A percentile compares a stretch with the other conserved stretches of the same genome.
Conservation (phyloP, 371 early-diverging fungal species). For the Mucor piriformis region DNA sequence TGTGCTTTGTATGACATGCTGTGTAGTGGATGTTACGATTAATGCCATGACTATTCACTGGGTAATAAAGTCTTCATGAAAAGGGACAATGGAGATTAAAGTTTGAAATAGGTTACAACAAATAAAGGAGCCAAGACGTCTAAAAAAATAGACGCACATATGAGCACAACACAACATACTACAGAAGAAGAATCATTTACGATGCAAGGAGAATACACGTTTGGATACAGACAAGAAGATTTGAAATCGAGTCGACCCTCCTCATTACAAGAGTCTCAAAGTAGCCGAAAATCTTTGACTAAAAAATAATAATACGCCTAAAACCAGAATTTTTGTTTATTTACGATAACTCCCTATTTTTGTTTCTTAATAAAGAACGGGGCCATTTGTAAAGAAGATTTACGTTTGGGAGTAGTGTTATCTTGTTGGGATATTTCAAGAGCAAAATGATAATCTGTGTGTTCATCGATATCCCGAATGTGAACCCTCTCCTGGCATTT, state of each 20-base stretch:
- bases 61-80: too few relatives aligned
- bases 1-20: slow-evolving; percentile 52
- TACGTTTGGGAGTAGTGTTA: slow-evolving; percentile 1
- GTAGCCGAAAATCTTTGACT: slow-evolving; percentile 9
- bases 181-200: not conserved
- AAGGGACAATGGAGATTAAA: not conserved
- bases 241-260: slow-evolving; percentile 6
- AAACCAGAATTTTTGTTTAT: not conserved
- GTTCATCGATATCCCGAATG: slow-evolving; percentile 34
- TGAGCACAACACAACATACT: not conserved
- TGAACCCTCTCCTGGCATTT: slow-evolving; percentile 38
- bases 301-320: not conserved
- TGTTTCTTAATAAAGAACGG: not conserved
- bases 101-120: slow-evolving; percentile 6
- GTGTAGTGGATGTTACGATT: slow-evolving; percentile 61
- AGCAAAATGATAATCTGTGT: slow-evolving; percentile 59
- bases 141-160: not conserved
- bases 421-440: slow-evolving; percentile 28
- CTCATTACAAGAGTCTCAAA: slow-evolving; percentile 15
- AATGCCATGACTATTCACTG: slow-evolving; percentile 62
- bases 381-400: not conserved
- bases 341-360: not conserved
- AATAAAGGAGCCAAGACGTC: not conserved
- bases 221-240: not conserved
- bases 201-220: not conserved